These are phyloP conservation scores for Chaetomium strumarium DNA, from an alignment of 2,329 filamentous ascomycete species.

Conservation along the genomic window DNA sequence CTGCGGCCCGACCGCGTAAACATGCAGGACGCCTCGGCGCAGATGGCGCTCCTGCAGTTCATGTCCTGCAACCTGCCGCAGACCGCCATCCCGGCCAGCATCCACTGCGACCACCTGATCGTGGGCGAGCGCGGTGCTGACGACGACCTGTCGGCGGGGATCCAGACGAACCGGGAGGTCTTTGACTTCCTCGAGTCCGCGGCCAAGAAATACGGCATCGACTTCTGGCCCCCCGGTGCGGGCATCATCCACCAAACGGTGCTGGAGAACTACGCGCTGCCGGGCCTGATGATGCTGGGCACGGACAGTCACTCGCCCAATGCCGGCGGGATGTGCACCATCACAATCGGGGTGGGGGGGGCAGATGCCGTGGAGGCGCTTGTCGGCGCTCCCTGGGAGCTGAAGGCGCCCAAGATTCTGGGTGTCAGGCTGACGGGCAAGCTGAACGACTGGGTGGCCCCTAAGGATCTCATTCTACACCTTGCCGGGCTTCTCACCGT, in stretches of 20 bases:
- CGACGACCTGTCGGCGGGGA: constrained; percentile 75
- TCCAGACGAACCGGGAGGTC: constrained; percentile 90
- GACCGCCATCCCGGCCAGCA: constrained; percentile 91
- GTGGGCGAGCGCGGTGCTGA: constrained; percentile 88
- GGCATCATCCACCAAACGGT: constrained; percentile 98
- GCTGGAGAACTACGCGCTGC: constrained; percentile 94
- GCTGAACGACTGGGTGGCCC: constrained; percentile 84
- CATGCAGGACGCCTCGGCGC: constrained; percentile 97
- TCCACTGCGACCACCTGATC: constrained; percentile 99
- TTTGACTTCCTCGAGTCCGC: constrained; percentile 97
- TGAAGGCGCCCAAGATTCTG: constrained; percentile 87
- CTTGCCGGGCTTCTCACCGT: constrained; percentile 89
- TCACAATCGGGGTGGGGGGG: constrained; percentile 94
- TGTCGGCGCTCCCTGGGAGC: constrained; percentile 93
- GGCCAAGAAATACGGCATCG: constrained; percentile 83
- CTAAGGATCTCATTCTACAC: constrained; percentile 91
- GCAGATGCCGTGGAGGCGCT: constrained; percentile 96
- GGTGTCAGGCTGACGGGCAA: constrained; percentile 79
- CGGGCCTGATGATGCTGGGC: constrained; percentile 96
- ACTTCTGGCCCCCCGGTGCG: constrained; percentile 91
- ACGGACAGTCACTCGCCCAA: constrained; percentile 98
- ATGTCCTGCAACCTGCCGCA: constrained; percentile 90
- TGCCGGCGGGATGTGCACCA: constrained; percentile 86
- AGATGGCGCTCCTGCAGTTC: constrained; percentile 98
- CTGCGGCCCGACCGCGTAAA: constrained; percentile 96